Conservation (phyloP, 768 basidiomycete genomes). For the Naganishia vishniacii region DNA sequence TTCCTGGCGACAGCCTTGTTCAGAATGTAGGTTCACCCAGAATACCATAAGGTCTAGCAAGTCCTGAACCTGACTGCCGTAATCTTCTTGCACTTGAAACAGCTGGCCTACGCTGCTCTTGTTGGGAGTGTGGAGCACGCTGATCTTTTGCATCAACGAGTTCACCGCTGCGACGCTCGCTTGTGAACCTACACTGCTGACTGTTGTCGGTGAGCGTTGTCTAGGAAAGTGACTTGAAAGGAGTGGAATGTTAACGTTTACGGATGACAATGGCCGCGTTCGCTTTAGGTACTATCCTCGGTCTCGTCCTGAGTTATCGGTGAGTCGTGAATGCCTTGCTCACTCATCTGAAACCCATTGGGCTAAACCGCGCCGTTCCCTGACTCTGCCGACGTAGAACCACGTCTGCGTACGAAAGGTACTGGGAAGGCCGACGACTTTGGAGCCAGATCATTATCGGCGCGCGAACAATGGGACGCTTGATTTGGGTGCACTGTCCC, state of each 20-base stretch:
- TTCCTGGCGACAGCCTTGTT: conserved; percentile 18
- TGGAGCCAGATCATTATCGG: conserved; percentile 45
- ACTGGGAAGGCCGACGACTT: conserved; percentile 40
- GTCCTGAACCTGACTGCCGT: neutral
- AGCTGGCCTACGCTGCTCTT: conserved; percentile 13
- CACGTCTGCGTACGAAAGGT: conserved; percentile 10
- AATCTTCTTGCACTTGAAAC: neutral
- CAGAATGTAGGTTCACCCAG: neutral
- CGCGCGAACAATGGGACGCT: conserved; percentile 39
- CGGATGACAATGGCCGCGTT: neutral
- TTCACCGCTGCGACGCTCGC: neutral
- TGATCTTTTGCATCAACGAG: conserved; percentile 16
- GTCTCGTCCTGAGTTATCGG: conserved; percentile 17
- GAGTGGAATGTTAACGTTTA: no score
- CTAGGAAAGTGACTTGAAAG: no score
- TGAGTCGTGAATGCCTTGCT: neutral
- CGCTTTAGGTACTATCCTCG: conserved; percentile 4
- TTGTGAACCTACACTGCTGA: conserved; percentile 16
- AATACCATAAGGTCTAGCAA: no score
- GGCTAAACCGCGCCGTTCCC: neutral
- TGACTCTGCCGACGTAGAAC: neutral
- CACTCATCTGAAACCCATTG: neutral
- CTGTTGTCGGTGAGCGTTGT: conserved; percentile 2
- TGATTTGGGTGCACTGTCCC: conserved; percentile 44
- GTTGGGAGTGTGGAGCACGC: conserved; percentile 2